Base-by-base conservation (phyloP, 1,284 basidiomycete species). In the Anthracocystis panici-leucophaei region DNA sequence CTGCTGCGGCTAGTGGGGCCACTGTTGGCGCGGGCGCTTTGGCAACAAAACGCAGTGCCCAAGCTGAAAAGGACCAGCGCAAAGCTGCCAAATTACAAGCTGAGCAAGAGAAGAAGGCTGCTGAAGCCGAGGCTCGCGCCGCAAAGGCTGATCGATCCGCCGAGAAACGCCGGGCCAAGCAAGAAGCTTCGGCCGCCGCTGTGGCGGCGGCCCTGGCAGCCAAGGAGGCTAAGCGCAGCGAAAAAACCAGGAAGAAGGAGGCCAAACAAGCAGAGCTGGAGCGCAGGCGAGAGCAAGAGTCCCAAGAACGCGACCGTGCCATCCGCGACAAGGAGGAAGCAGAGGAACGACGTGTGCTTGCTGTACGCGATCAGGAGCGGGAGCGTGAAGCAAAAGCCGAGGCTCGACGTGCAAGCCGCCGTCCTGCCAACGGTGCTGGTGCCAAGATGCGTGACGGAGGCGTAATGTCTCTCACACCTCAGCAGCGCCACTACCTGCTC, bases 401-500 rank as follows among this genome's bases (percentile, higher is more conserved):
- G 25, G 69, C 66, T 21, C 63, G 70, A 29, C 49, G 66, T 35
- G 62, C 65, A 41, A 73, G 66, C 44, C 70, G 70, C n/a, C 62
- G 66, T 20, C 54, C 49, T 21, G 65, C 74, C 6, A 63, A 62
- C 41, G 74, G 74, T 11, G 57, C 63, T 42, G 42, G 21, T 9
- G 69, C 65, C 50, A 68, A 56, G 31, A 53, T 49, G 59, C 69
- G 75, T 38, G 49, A 35, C 4, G 29, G 49, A 3, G 60, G 66
- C 45, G 62, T 75, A 45, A 63, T 58, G 53, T 54, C 62, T 10
- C 69, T 84, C 11, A 78, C 80, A n/a, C 72, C 83, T 8, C 59
- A 75, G 18, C 82, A 83, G 62, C 81, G 83, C 25, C 83, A 84
- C 65, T 78, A 82, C 54, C 69, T 84, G 29, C 65, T 84, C 73